phyloP scores from a whole-genome alignment of 2,329 filamentous ascomycete species.

The Lecanosticta acicola region DNA sequence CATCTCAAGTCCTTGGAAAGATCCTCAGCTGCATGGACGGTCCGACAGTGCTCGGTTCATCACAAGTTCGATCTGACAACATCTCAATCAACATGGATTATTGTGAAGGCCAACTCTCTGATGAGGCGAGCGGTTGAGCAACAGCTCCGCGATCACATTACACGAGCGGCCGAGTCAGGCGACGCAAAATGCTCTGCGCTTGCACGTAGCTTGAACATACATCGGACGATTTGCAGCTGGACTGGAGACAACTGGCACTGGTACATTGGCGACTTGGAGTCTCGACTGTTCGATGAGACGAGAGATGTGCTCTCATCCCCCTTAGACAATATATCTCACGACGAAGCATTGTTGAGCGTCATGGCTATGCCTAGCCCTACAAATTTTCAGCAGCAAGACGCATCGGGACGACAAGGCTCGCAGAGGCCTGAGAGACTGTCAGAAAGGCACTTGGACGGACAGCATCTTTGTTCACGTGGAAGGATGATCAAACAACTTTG shows the following conservation, averaged over 20 bases:
- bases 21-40: constrained; percentile 34
- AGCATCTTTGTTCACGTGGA: too few relatives aligned
- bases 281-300: constrained; percentile 22
- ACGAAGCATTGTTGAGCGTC: too few relatives aligned
- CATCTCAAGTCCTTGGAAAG: constrained; percentile 29
- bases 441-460: too few relatives aligned
- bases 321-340: background rate
- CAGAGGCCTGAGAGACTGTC: too few relatives aligned
- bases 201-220: constrained; percentile 16
- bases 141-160: constrained; percentile 2
- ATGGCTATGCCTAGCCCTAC: too few relatives aligned
- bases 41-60: constrained; percentile 36
- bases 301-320: background rate
- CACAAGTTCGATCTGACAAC: constrained; percentile 37
- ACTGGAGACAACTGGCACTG: constrained; percentile 40
- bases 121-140: constrained; percentile 30
- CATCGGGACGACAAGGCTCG: too few relatives aligned
- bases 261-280: constrained; percentile 38
- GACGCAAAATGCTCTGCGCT: background rate
- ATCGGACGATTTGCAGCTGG: constrained; percentile 36
- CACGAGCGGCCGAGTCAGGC: background rate
- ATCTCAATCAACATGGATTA: constrained; percentile 30
- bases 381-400: too few relatives aligned
- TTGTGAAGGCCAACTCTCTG: constrained; percentile 35
- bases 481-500: background rate